Conservation (phyloP, 371 early-diverging fungal species). For the Globomyces sp. region DNA sequence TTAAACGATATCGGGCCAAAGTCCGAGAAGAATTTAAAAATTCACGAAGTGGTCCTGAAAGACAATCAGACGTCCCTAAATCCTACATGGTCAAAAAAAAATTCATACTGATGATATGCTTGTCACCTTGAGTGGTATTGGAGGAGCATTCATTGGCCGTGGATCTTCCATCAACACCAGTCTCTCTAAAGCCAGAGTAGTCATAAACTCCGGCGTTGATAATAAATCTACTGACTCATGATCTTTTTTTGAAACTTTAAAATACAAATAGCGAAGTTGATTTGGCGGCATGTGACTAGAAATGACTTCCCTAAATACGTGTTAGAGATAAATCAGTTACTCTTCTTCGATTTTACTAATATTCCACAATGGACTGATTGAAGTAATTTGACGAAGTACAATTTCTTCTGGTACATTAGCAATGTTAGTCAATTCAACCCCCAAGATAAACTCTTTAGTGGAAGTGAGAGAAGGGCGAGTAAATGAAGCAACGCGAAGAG, state of each 20-base stretch:
- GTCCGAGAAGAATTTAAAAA: too few relatives aligned
- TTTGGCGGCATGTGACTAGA: neutral
- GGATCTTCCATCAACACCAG: constrained; percentile 31
- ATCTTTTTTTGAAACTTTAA: constrained; percentile 19
- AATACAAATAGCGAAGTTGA: constrained; percentile 40
- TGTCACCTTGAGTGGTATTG: constrained; percentile 20
- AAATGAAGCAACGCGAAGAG: constrained; percentile 88
- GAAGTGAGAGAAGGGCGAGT: constrained; percentile 77
- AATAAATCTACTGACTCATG: neutral
- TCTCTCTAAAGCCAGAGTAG: constrained; percentile 35
- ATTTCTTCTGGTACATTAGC: constrained; percentile 50
- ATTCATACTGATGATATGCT: constrained; percentile 17
- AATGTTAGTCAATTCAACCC: constrained; percentile 69
- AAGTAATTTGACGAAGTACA: constrained; percentile 63
- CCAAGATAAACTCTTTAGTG: constrained; percentile 79
- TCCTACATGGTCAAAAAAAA: neutral
- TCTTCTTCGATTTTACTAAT: constrained; percentile 54
- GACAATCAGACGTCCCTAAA: too few relatives aligned
- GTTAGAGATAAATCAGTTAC: constrained; percentile 4
- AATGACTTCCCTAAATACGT: neutral
- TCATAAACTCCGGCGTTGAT: constrained; percentile 31
- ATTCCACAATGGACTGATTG: constrained; percentile 71
- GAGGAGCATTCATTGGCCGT: constrained; percentile 12
- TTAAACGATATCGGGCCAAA: neutral
- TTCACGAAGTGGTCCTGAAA: too few relatives aligned